These are phyloP conservation scores for Prosopis cineraria DNA, from an alignment of 306 rosid species.

Conservation along the genomic window DNA sequence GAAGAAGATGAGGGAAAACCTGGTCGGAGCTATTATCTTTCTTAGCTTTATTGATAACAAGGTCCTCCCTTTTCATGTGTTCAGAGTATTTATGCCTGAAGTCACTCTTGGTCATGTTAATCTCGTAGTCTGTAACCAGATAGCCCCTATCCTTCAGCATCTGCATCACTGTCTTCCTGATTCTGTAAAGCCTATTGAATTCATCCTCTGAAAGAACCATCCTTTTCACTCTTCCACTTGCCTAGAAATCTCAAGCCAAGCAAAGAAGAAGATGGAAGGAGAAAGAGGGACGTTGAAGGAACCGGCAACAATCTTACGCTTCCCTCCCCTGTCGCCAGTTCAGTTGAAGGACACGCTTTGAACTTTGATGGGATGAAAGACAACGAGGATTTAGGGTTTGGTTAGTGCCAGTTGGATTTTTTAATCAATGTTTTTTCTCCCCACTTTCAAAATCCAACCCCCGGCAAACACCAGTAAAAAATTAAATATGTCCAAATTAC, in stretches of 20 bases:
- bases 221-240: background rate
- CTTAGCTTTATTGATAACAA: conserved; percentile 52
- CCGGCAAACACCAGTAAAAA: too few relatives aligned
- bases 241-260: background rate
- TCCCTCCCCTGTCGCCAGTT: too few relatives aligned
- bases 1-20: conserved; percentile 28
- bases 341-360: too few relatives aligned
- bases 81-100: conserved; percentile 44
- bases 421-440: too few relatives aligned
- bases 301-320: too few relatives aligned
- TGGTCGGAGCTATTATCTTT: conserved; percentile 47
- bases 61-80: conserved; percentile 66
- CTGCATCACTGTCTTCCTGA: conserved; percentile 55
- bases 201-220: conserved; percentile 66
- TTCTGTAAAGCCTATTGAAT: conserved; percentile 48
- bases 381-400: too few relatives aligned
- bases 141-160: conserved; percentile 61
- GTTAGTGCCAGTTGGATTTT: too few relatives aligned
- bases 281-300: too few relatives aligned
- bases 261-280: background rate
- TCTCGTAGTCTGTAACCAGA: conserved; percentile 53
- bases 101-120: conserved; percentile 54
- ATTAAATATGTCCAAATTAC: too few relatives aligned
- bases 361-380: too few relatives aligned
- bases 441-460: too few relatives aligned